phyloP scores from a whole-genome alignment of 805 yeast genomes.

The Metschnikowia gruessii region DNA sequence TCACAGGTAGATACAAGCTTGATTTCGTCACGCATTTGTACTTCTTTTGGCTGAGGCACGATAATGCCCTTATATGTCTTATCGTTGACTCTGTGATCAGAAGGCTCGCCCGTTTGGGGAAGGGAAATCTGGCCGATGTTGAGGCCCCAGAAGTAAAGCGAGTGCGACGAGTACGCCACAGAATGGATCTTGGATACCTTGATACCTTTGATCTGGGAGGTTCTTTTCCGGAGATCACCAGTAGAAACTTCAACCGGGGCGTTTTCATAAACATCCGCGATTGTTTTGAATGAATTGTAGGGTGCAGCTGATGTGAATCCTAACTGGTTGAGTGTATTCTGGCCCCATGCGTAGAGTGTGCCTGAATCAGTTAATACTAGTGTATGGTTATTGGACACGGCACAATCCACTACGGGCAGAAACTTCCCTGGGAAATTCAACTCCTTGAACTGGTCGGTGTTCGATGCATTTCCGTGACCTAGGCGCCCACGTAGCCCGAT shows the following conservation, averaged over 20 bases:
- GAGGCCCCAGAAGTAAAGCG: constrained; percentile 69
- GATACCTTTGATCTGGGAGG: constrained; percentile 37
- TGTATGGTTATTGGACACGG: constrained; percentile 65
- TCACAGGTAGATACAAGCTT: constrained; percentile 63
- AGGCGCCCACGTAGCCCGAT: constrained; percentile 68
- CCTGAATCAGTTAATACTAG: constrained; percentile 52
- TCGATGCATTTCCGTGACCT: constrained; percentile 47
- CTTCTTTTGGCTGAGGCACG: constrained; percentile 38
- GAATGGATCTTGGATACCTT: constrained; percentile 71
- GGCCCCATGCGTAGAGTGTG: constrained; percentile 77
- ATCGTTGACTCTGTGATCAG: constrained; percentile 28
- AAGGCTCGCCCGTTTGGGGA: not conserved
- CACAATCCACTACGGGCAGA: constrained; percentile 30
- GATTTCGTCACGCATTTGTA: constrained; percentile 48
- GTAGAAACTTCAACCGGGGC: constrained; percentile 40
- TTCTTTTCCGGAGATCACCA: constrained; percentile 39
- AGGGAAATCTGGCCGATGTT: constrained; percentile 72
- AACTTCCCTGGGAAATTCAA: constrained; percentile 38
- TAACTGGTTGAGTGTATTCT: constrained; percentile 62
- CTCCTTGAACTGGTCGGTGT: constrained; percentile 42
- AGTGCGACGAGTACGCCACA: constrained; percentile 50
- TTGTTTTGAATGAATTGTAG: constrained; percentile 19
- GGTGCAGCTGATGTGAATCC: constrained; percentile 39
- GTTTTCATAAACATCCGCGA: constrained; percentile 30
- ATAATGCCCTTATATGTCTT: constrained; percentile 36